Base-by-base conservation (phyloP, 768 basidiomycete genomes). In the Pisolithus sp. region DNA sequence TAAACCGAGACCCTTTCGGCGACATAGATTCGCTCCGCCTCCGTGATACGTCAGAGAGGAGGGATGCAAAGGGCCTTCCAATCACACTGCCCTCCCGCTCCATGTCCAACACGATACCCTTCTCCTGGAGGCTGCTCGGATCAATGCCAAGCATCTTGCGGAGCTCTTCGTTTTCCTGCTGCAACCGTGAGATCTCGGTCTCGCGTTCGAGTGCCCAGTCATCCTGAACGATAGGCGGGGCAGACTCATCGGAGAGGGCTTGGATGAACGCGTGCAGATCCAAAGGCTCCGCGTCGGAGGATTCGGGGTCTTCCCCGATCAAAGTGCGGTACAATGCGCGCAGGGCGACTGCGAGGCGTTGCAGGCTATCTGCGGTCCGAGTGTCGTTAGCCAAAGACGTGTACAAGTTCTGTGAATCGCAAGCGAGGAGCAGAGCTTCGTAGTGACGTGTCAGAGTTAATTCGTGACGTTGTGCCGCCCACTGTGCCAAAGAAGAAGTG, bases 161-260 rank as follows among this genome's bases (percentile, higher is more conserved):
- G 46, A 99, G 71, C 51, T 82, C 77, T 41, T 80, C 77, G 63
- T 99, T 99, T 71, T 98, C 95, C 46, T 71, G 72, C 66, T 86
- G 85, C 40, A 99, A 71, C 46, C 93, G 78, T 9, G 76, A 61
- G 48, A 99, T 90, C 71, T 98, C 96, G 55, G 73, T 71, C 65
- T 98, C 95, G 54, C 96, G 79, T 66, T 92, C 89, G 53, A 85
- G 57, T 2, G 89, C 85, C 90, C 95, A 97, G 67, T 98, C 93
- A 39, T 76, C 72, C 21, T 80, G 68, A 4, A 71, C 72, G 46
- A 76, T 69, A 24, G 42, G 42, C 28, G 66, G 50, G 37, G 70
- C 71, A 46, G 63, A 55, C 45, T 69, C 68, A 15, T 70, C 62
- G 44, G 76, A 72, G 45, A 83, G 68, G 13, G 70, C 55, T 21